phyloP scores from a whole-genome alignment of 1,284 basidiomycete species.

The Ceratobasidium sp. region DNA sequence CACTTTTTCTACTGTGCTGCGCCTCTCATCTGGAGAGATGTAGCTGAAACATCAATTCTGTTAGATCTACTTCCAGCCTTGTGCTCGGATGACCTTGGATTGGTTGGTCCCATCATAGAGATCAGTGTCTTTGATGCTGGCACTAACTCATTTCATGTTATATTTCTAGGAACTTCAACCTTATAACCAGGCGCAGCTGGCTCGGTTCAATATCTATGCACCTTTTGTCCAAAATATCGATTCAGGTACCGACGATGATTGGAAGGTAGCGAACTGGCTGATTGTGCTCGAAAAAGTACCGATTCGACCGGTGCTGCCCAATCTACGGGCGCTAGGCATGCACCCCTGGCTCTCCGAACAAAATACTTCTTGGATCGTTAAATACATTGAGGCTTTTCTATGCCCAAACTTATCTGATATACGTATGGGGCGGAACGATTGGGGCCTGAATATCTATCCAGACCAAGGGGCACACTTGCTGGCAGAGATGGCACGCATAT shows the following conservation, averaged over 20 bases:
- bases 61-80: neutral
- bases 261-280: neutral
- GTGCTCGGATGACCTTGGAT: too few species aligned
- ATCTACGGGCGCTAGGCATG: neutral
- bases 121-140: neutral
- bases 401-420: neutral
- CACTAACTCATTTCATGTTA: neutral
- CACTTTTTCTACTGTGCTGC: neutral
- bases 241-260: too few species aligned
- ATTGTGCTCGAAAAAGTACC: neutral
- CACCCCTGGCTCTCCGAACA: too few species aligned
- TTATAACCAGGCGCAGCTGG: neutral
- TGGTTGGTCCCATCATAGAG: neutral
- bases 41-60: neutral
- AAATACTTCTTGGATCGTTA: too few species aligned
- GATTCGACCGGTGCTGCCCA: neutral
- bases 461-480: neutral
- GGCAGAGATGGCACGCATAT: neutral
- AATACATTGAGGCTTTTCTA: neutral
- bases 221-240: neutral
- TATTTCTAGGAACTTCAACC: neutral
- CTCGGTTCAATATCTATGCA: conserved; percentile 4
- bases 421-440: neutral
- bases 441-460: neutral
- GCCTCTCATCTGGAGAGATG: neutral